Evolutionary conservation across 441 rosid genomes (phyloP).

Genomic region (Manihot esculenta): DNA sequence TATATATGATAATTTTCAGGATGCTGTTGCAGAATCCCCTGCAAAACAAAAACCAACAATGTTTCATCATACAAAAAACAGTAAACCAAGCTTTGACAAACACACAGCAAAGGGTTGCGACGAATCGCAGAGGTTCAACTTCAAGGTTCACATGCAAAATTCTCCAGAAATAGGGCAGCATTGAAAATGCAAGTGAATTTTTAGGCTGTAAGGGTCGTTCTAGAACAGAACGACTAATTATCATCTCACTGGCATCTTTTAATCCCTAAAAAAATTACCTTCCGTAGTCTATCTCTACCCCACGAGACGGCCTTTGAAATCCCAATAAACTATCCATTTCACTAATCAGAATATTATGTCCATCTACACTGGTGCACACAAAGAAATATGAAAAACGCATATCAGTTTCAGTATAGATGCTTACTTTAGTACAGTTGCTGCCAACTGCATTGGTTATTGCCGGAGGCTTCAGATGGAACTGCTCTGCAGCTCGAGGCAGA

Average conservation of each 20-base stretch:
- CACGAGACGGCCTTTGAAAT: neutral
- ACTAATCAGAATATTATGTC: too few species aligned
- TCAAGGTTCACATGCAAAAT: neutral
- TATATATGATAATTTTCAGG: constrained; percentile 34
- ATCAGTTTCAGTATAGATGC: constrained; percentile 29
- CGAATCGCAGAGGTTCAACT: neutral
- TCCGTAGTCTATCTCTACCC: neutral
- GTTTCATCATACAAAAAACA: too few species aligned
- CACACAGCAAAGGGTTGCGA: too few species aligned
- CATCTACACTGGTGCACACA: too few species aligned
- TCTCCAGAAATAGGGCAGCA: neutral
- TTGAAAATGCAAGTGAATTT: neutral
- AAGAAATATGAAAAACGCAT: neutral
- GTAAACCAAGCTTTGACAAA: too few species aligned
- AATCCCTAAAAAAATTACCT: too few species aligned
- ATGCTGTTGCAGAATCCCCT: constrained; percentile 37
- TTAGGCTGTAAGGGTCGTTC: too few species aligned
- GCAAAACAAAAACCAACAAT: constrained; percentile 13
- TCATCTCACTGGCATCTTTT: too few species aligned
- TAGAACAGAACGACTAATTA: too few species aligned
- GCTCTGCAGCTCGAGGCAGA: constrained; percentile 51
- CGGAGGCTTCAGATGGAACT: constrained; percentile 39
- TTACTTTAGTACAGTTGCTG: constrained; percentile 61
- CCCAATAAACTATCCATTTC: neutral
- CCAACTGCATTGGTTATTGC: constrained; percentile 42